Base-by-base conservation (phyloP, 2,329 filamentous ascomycete genomes). In the Trichophyton equinum region DNA sequence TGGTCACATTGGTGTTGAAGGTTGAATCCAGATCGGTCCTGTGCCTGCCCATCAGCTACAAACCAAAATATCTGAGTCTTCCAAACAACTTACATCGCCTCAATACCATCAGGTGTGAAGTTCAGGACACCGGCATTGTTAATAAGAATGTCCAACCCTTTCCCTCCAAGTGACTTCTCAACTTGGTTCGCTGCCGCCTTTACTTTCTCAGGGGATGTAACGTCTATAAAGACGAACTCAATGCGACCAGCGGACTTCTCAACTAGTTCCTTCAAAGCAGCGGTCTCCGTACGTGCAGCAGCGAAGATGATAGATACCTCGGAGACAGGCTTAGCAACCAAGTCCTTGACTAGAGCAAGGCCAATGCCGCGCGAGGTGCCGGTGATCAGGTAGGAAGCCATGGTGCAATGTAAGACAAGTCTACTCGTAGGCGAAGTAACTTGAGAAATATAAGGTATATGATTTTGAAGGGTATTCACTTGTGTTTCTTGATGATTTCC, bases 251-350 rank as follows among this genome's bases (percentile, higher is more conserved):
- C 46, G 1, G 71, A 71, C 3, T 66, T 63, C 22, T 67, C 56
- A 6, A 71, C 66, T 0, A 78, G 62, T 49, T 72, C 64, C 13
- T 72, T 62, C 1, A 79, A 64, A 3, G 30, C 36, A 2, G 62
- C 64, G 1, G 68, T 62, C 15, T 65, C 44, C n/a, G 65, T 67
- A 15, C 77, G 73, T 3, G 72, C 68, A 1, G 73, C 67, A 1
- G 76, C 75, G 59, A 78, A 73, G 59, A 79, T 62, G n/a, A 68
- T 70, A 55, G 67, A 63, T 27, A 75, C 69, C 51, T 75, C 63
- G 1, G 68, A 65, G 6, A 61, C 57, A 2, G 71, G 71, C 18
- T 67, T 64, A 15, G 68, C 62, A 8, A 68, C 64, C 22, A 75
- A 67, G 20, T 68, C 63, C 2, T 60, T 61, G 38, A 65, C 65